These are phyloP conservation scores for Margaritispora aquatica DNA, from an alignment of 495 filamentous ascomycete genomes.

Conservation along the genomic window DNA sequence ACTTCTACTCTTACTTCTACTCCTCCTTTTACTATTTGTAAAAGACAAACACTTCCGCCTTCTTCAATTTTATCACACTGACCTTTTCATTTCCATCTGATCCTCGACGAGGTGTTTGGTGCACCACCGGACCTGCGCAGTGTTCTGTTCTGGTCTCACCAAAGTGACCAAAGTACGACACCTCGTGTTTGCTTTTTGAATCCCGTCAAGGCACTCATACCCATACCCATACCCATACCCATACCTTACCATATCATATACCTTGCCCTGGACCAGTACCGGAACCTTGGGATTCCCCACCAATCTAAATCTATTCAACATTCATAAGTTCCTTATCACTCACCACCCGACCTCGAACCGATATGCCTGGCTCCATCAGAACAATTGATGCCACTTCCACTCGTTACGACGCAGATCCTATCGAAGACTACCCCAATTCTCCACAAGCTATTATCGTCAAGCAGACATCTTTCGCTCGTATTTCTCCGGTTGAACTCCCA, in stretches of 20 bases:
- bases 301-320: not conserved
- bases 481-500: conserved; percentile 1
- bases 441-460: not conserved
- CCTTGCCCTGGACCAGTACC: not conserved
- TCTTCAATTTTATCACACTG: not conserved
- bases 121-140: not conserved
- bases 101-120: not conserved
- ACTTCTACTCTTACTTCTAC: too few species aligned
- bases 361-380: conserved; percentile 14
- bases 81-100: not conserved
- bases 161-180: not conserved
- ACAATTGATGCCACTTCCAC: conserved; percentile 4
- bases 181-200: not conserved
- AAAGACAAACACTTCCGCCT: too few species aligned
- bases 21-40: too few species aligned
- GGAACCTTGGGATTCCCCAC: not conserved
- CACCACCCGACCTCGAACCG: too few species aligned
- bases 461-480: not conserved
- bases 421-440: not conserved
- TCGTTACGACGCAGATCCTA: conserved; percentile 4
- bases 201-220: too few species aligned
- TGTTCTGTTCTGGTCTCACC: not conserved
- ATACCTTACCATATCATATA: too few species aligned
- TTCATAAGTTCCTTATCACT: not conserved
- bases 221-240: too few species aligned